These are phyloP conservation scores for Chimonanthus praecox DNA, from an alignment of 164 flowering plant species.

Conservation along the genomic window DNA sequence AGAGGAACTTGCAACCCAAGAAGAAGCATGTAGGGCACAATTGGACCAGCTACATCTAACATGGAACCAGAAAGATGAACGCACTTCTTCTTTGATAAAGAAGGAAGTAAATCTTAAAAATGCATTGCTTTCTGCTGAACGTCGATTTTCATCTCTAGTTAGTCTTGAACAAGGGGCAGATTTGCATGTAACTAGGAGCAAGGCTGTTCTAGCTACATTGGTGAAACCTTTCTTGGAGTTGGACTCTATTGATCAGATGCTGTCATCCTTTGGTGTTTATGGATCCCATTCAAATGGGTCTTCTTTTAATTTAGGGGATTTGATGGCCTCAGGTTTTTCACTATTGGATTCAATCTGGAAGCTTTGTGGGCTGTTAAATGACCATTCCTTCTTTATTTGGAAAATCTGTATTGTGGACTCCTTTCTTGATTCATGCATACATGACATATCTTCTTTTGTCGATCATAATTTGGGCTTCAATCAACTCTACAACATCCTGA, in stretches of 20 bases:
- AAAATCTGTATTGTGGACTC: slow-evolving; percentile 69
- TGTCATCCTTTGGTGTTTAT: slow-evolving; percentile 36
- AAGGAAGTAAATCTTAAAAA: slow-evolving; percentile 56
- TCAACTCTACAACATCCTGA: slow-evolving; percentile 56
- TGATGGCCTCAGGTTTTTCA: slow-evolving; percentile 55
- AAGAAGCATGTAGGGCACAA: slow-evolving; percentile 90
- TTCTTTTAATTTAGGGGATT: slow-evolving; percentile 29
- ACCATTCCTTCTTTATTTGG: slow-evolving; percentile 76
- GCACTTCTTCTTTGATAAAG: slow-evolving; percentile 50
- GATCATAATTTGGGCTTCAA: slow-evolving; percentile 86
- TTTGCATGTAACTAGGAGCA: slow-evolving; percentile 42
- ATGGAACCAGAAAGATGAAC: slow-evolving; percentile 83
- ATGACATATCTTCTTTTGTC: slow-evolving; percentile 56
- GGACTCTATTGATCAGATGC: slow-evolving; percentile 54
- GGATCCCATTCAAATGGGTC: slow-evolving; percentile 24
- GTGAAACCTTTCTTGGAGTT: slow-evolving; percentile 66
- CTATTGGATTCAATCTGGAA: slow-evolving; percentile 69
- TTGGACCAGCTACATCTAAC: slow-evolving; percentile 77
- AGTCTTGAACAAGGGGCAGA: slow-evolving; percentile 38
- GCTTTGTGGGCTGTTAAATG: slow-evolving; percentile 39
- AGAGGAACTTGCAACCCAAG: slow-evolving; percentile 94
- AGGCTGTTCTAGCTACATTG: slow-evolving; percentile 48
- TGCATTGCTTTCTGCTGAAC: slow-evolving; percentile 51
- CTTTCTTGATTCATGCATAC: slow-evolving; percentile 78
- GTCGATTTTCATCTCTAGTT: slow-evolving; percentile 47